Base-by-base conservation (phyloP, 495 filamentous ascomycete genomes). In the Mytilinidion resinicola region DNA sequence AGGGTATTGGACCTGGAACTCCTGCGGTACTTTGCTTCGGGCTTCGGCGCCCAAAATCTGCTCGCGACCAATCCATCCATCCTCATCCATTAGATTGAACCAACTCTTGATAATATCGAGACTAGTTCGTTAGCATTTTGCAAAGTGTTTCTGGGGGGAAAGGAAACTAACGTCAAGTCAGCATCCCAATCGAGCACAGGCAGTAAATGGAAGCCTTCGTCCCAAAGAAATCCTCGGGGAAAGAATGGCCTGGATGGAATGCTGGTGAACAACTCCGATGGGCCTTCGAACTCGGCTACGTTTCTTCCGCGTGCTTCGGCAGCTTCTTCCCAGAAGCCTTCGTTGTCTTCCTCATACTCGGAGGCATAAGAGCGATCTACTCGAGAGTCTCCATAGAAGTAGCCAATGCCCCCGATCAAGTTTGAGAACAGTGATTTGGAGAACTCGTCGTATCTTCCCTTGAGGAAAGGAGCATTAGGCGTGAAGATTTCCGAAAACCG, bases 11-110 rank as follows among this genome's bases (percentile, higher is more conserved):
- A 88, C 80, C 59, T 96, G 95, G 70, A 98, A 98, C 71, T 98
- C 91, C n/a, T 73, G 67, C 1, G 93, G 93, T 11, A 98, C 93
- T 72, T 97, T 98, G 76, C 88, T 95, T 47, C 93, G 85, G 38
- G 93, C 93, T 73, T 98, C 93, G n/a, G 79, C 71, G 48, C 93
- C 93, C 9, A 98, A 81, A 53, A 98, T 98, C 72, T 97, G 95
- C 72, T 98, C 93, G 41, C 93, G 87, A 5, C 83, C 89, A 73
- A 98, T 97, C 93, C 93, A 98, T 47, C 93, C 93, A 68, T 97
- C 91, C 41, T 93, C 90, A 65, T 98, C 93, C 80, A 96, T 95
- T 5, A 95, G 79, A 56, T 85, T 89, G 72, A 96, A 90, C 95
- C 95, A 98, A 71, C 88, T 95, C 75, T 87, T 89, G 55, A 97